A percentile compares a stretch with the other conserved stretches of the same genome.
phyloP scores from a whole-genome alignment of 768 basidiomycete genomes.

The Lentinula detonsa region DNA sequence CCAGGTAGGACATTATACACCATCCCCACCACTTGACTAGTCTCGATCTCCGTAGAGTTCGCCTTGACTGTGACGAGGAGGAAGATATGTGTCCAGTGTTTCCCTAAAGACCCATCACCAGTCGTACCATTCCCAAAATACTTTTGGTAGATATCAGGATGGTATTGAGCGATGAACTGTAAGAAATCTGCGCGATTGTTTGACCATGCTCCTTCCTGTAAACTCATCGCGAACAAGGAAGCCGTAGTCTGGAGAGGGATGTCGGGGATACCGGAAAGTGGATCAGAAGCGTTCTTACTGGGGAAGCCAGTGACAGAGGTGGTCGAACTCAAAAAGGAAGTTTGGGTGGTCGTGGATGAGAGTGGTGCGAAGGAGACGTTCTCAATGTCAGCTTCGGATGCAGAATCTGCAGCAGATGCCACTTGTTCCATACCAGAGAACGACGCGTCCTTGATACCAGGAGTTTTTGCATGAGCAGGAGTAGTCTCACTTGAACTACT shows the following conservation, averaged over 20 bases:
- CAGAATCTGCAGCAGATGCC: neutral
- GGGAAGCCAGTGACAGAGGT: neutral
- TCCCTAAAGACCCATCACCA: neutral
- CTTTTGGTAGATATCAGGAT: neutral
- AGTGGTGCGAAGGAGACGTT: neutral
- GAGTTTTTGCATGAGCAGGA: neutral
- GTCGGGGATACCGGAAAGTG: neutral
- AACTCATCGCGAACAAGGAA: neutral
- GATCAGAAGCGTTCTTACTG: neutral
- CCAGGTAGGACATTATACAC: neutral
- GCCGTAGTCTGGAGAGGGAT: neutral
- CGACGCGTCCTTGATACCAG: neutral
- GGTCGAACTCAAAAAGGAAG: neutral
- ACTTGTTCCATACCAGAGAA: neutral
- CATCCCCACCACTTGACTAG: neutral
- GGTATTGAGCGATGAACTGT: neutral
- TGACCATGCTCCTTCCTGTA: constrained; percentile 1
- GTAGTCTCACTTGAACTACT: neutral
- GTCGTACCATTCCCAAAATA: neutral
- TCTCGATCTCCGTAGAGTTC: neutral
- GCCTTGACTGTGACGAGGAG: neutral
- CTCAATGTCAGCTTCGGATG: neutral
- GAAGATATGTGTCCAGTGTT: neutral
- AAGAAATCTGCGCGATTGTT: neutral
- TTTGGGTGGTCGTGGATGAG: neutral